Conservation (phyloP, 805 yeast genomes). For the Yarrowia alimentaria region DNA sequence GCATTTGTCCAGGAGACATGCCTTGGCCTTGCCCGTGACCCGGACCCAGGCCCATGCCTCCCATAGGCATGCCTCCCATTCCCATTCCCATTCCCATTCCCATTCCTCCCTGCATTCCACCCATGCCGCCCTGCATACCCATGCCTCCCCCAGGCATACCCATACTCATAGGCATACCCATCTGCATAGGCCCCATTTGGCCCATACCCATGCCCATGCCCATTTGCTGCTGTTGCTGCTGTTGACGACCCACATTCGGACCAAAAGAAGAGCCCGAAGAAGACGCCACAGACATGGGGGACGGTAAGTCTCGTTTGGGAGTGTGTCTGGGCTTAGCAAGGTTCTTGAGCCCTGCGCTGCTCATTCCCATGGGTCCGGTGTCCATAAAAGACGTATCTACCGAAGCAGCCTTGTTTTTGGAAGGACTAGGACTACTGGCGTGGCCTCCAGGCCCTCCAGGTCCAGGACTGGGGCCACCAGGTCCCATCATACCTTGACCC, state of each 20-base stretch:
- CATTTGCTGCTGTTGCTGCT: not conserved
- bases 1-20: too few species aligned
- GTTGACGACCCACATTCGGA: not conserved
- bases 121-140: too few species aligned
- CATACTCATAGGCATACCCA: slow-evolving; percentile 21
- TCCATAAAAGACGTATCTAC: slow-evolving; percentile 14
- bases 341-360: slow-evolving; percentile 10
- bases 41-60: slow-evolving; percentile 1
- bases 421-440: not conserved
- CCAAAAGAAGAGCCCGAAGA: slow-evolving; percentile 14
- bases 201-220: slow-evolving; percentile 1
- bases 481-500: not conserved
- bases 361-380: slow-evolving; percentile 19
- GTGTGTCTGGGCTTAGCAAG: slow-evolving; percentile 14
- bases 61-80: slow-evolving; percentile 3
- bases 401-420: slow-evolving; percentile 20
- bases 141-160: slow-evolving; percentile 14
- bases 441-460: not conserved
- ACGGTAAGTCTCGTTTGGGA: slow-evolving; percentile 15
- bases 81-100: not conserved
- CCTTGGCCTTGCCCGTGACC: not conserved
- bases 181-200: not conserved
- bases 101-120: too few species aligned
- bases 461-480: not conserved
- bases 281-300: not conserved